Evolutionary conservation across 1,284 basidiomycete genomes (phyloP), one percentile per base, ranked within the genome.

Genomic region (Trichosporon faecale): DNA sequence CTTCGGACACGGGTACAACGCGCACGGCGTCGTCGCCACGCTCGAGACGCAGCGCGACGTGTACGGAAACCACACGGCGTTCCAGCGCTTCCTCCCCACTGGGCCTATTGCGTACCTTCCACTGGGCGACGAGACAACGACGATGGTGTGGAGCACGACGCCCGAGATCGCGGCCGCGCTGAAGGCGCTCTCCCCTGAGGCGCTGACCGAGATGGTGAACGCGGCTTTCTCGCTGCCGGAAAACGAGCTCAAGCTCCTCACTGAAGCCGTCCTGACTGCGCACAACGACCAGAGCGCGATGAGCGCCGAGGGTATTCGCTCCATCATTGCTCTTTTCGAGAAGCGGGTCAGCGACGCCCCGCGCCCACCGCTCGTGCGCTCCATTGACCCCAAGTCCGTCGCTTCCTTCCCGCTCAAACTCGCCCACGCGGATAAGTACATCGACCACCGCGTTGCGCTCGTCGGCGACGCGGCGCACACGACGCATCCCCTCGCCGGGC

Each of bases 391-490:
- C 0, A 88, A 88, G n/a, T 91, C 91, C 0, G 86, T 91, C 46
- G 95, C 95, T 0, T 92, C 91, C 1, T 99, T 99, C 85, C 96
- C 97, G 0, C 86, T 99, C 18, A 88, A 90, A 31, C 90, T 94
- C 74, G 91, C 89, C 66, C 97, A 99, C 77, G 91, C 93, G 0
- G 93, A 95, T 68, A 84, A 88, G 0, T 99, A 99, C 82, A 85
- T 95, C 60, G 68, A 69, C 0, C 73, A 74, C 68, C 67, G 73
- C 7, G 92, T 95, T 23, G 82, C 85, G 9, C 88, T 99, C 2
- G 89, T 99, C 0, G 97, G 97, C 4, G 97, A 99, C 82, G 95
- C 97, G 0, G 96, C 95, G 16, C 97, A 99, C 79, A 93, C 93
- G 0, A 88, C 94, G 4, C 97, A 99, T 79, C 97, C 97, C 0